Base-by-base conservation (phyloP, 805 yeast genomes). In the Cyberlindnera veronae region DNA sequence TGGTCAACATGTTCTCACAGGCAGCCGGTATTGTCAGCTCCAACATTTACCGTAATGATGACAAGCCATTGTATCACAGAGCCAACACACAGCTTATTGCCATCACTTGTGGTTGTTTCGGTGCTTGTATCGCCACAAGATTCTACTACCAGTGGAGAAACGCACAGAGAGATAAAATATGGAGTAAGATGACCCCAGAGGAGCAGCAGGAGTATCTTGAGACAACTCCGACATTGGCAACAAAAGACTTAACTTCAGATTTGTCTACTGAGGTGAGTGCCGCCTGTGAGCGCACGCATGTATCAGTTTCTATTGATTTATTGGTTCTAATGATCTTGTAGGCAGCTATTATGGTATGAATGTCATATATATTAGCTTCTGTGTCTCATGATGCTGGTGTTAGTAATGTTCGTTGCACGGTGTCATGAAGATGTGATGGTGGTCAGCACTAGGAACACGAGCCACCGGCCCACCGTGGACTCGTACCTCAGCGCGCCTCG, bases 1-100 rank as follows among this genome's bases (percentile, higher is more conserved):
- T 82, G 34, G 80, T 76, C 53, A 83, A 81, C 51, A 79, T 81
- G 68, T 72, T 69, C 55, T 76, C 76, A 1, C 89, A 83, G 54
- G 64, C 76, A 0, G 82, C 79, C 1, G 58, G 66, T 15, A 77
- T 83, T 35, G 62, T 74, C 10, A 63, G 77, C 3, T 63, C 79
- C 8, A 75, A 81, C 50, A 68, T 83, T 6, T 83, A 82, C 58
- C 59, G 80, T 34, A 55, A 57, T 1, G 71, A 68, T 31, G 90
- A 83, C 53, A 63, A 63, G 30, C 90, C 90, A 1, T 53, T 68
- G 24, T 84, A 84, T 53, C 68, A 68, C 29, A 60, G 71, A 17
- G 91, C 89, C 30, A 80, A 82, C 46, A 44, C 48, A 12, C 65
- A 55, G 16, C 62, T 74, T 44, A 62, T 69, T 35, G 65, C 62